Conservation (phyloP, 2,329 filamentous ascomycete species). For the Ophiostoma montium region DNA sequence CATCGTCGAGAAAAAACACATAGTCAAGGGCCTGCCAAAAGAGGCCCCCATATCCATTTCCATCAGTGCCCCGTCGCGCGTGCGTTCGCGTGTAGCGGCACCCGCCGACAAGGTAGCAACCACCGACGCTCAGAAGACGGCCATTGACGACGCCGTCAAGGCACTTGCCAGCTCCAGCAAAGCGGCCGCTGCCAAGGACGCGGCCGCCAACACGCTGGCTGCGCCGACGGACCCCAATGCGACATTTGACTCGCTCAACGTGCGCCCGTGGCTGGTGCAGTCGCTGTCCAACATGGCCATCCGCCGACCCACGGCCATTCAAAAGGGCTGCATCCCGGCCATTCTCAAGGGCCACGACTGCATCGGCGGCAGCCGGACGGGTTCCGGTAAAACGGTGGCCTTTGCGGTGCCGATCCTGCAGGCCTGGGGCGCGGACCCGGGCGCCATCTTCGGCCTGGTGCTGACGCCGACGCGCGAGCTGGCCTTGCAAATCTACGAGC, state of each 20-base stretch:
- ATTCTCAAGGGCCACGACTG: constrained; percentile 86
- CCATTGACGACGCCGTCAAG: constrained; percentile 2
- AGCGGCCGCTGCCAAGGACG: neutral
- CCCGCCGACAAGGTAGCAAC: neutral
- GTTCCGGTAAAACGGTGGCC: constrained; percentile 93
- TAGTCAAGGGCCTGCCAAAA: constrained; percentile 4
- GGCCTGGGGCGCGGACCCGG: constrained; percentile 82
- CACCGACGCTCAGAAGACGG: constrained; percentile 1
- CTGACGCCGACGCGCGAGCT: constrained; percentile 85
- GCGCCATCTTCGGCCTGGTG: constrained; percentile 78
- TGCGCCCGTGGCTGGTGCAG: constrained; percentile 76
- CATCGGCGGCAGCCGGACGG: constrained; percentile 86
- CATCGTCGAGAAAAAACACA: constrained; percentile 9
- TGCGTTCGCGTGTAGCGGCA: constrained; percentile 23
- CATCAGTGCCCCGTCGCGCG: constrained; percentile 38
- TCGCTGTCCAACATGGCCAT: constrained; percentile 70
- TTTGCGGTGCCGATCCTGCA: constrained; percentile 92
- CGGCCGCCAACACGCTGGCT: constrained; percentile 20
- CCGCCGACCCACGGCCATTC: constrained; percentile 78
- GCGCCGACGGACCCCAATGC: constrained; percentile 42
- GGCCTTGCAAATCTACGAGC: constrained; percentile 90
- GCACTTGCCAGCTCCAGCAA: neutral
- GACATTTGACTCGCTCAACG: constrained; percentile 57
- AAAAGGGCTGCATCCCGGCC: constrained; percentile 82
- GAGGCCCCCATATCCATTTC: constrained; percentile 24